A percentile compares a stretch with the other conserved stretches of the same genome.
These are phyloP conservation scores for Aegilops longissima DNA, from an alignment of 176 grass and related monocot genomes.

Conservation along the genomic window DNA sequence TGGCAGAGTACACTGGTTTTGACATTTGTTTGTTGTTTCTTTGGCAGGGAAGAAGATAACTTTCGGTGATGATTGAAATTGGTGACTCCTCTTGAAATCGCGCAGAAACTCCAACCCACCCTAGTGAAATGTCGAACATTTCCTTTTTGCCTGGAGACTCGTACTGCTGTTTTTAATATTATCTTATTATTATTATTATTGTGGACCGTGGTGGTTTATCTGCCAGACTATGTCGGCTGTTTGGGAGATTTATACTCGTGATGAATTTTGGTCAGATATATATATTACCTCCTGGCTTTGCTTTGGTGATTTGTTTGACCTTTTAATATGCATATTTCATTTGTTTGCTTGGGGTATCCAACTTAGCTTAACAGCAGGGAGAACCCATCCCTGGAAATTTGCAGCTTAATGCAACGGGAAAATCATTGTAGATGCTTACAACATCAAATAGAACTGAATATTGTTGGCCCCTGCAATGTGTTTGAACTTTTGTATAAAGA, in stretches of 20 bases:
- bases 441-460: too few species aligned
- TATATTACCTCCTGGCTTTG: background rate
- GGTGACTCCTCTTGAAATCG: background rate
- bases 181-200: background rate
- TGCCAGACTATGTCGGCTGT: background rate
- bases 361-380: too few species aligned
- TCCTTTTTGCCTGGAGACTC: background rate
- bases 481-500: too few species aligned
- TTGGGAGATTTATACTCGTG: background rate
- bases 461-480: too few species aligned
- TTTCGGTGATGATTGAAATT: conserved; percentile 43
- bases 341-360: too few species aligned
- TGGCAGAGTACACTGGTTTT: background rate
- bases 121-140: background rate
- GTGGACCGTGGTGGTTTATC: background rate
- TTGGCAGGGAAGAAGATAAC: conserved; percentile 65
- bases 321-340: background rate
- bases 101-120: background rate
- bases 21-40: background rate
- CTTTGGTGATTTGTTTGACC: background rate
- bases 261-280: background rate
- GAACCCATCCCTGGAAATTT: too few species aligned
- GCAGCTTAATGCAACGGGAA: too few species aligned
- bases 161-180: background rate
- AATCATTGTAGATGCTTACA: too few species aligned